Conservation (phyloP, 1,284 basidiomycete genomes). For the Kwoniella shivajii region DNA sequence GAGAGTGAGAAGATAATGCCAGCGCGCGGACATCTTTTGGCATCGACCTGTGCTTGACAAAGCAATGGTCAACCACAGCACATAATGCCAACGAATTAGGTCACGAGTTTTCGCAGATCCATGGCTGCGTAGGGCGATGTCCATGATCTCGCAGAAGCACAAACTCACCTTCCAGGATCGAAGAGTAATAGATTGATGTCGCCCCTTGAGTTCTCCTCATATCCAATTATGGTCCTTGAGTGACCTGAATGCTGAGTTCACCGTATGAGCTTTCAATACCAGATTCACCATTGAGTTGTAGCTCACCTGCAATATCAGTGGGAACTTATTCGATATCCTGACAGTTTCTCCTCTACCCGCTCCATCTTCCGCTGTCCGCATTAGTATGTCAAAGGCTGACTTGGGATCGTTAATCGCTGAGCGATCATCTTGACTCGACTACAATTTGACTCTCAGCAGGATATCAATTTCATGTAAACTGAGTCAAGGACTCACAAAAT, state of each 20-base stretch:
- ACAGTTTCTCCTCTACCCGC: slow-evolving; percentile 46
- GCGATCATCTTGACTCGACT: neutral
- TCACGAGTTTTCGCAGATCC: too few species aligned
- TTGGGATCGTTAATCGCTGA: neutral
- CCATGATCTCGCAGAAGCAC: too few species aligned
- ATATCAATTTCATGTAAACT: neutral
- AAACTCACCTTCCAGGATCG: slow-evolving; percentile 70
- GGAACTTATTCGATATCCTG: slow-evolving; percentile 65
- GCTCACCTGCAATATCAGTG: slow-evolving; percentile 66
- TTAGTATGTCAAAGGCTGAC: slow-evolving; percentile 35
- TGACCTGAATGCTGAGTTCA: slow-evolving; percentile 71
- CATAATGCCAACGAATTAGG: slow-evolving; percentile 1
- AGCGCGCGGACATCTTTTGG: slow-evolving; percentile 48
- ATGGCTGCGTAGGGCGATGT: too few species aligned
- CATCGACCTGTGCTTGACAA: slow-evolving; percentile 40
- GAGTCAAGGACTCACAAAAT: slow-evolving; percentile 42
- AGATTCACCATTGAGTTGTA: neutral
- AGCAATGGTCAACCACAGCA: neutral
- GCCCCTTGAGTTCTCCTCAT: slow-evolving; percentile 66
- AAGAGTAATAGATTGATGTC: slow-evolving; percentile 69
- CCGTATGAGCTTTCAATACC: neutral
- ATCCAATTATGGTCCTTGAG: slow-evolving; percentile 80
- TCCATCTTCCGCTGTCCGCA: slow-evolving; percentile 25
- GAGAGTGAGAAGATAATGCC: slow-evolving; percentile 21
- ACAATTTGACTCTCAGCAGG: neutral